Evolutionary conservation across 2,329 filamentous ascomycete genomes (phyloP), one percentile per base, ranked within the genome.

Genomic region (Penicillium sp.): DNA sequence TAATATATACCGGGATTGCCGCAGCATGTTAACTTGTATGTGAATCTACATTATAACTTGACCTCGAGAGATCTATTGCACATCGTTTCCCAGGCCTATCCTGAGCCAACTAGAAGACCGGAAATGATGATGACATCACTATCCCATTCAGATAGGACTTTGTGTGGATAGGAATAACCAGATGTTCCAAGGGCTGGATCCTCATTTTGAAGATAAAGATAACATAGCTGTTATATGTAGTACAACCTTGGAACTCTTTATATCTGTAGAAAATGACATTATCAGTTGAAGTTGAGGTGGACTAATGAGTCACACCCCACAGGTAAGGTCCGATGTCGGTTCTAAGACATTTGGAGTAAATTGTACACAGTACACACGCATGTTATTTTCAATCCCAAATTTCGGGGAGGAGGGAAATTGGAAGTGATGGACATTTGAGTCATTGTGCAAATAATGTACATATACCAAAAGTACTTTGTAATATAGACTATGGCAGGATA

Each of bases 291-390:
- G 11, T 25, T 45, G 29, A 53, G 39, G 38, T 19, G 46, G 27
- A 25, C 8, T n/a, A 29, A 53, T 56, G 53, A 56, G 33, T 56
- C 53, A 56, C 48, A 53, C 48, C 48, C 48, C 48, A 31, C 53
- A 36, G 27, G 25, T 31, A 9, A 40, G 48, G 48, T 52, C 53
- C 53, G 53, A 56, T 56, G 53, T 56, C 53, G 53, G 48, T 44
- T 52, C 15, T 3, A 11, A 8, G 19, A 3, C 4, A 29, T 29
- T 29, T 23, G 49, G 8, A 19, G n/a, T 25, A 36, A 44, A 51
- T 8, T 27, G 36, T 13, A 33, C 6, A 6, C 1, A 8, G 7
- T 7, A 25, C n/a, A 25, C 10, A 16, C 11, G 31, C n/a, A 43
- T 13, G 15, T 25, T 19, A 11, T 19, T n/a, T 23, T 50, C 9